phyloP scores from a whole-genome alignment of 768 basidiomycete species.

The Coprinellus micaceus region DNA sequence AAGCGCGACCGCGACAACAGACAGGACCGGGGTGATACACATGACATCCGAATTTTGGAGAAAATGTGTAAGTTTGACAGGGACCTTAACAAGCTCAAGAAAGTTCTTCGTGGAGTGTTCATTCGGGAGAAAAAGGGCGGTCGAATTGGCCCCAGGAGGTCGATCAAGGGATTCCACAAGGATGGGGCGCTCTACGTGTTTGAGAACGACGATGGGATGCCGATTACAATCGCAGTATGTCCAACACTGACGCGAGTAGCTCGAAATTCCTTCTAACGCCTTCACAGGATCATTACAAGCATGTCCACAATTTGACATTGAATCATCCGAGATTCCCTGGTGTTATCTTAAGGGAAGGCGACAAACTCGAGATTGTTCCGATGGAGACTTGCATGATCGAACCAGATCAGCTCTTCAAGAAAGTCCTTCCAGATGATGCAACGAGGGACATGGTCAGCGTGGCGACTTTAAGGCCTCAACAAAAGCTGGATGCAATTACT shows the following conservation, averaged over 20 bases:
- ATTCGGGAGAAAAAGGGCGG: constrained; percentile 5
- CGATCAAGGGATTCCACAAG: constrained; percentile 29
- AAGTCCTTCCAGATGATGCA: constrained; percentile 63
- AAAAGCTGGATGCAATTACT: constrained; percentile 51
- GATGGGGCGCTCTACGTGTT: constrained; percentile 37
- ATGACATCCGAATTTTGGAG: background rate
- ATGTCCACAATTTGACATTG: constrained; percentile 30
- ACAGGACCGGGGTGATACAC: background rate
- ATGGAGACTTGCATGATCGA: constrained; percentile 64
- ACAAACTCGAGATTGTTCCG: constrained; percentile 42
- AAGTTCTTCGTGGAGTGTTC: background rate
- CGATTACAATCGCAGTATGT: constrained; percentile 37
- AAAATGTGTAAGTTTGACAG: background rate
- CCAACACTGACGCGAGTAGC: background rate
- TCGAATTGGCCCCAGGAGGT: constrained; percentile 18
- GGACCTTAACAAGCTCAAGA: background rate
- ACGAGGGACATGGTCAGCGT: constrained; percentile 62
- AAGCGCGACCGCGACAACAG: too few species aligned
- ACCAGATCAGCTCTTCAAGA: constrained; percentile 64
- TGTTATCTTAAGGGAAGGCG: background rate
- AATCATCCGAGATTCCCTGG: constrained; percentile 17
- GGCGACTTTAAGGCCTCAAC: constrained; percentile 57
- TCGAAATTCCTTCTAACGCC: background rate
- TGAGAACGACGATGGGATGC: constrained; percentile 29
- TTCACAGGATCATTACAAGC: constrained; percentile 7